Base-by-base conservation (phyloP, 148 eudicot species). In the Nepenthes gracilis region DNA sequence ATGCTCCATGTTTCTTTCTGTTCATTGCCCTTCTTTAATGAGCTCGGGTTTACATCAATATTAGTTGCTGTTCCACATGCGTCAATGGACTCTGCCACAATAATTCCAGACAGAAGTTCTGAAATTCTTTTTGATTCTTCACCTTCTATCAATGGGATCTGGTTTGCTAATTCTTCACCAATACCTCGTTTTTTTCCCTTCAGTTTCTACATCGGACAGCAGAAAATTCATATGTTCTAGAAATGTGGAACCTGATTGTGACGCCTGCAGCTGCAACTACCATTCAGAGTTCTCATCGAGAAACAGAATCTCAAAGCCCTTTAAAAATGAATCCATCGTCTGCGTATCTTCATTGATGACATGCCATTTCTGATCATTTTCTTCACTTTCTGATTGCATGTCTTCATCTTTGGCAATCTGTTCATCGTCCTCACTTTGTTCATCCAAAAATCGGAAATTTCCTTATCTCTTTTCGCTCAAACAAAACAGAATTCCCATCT, bases 381-480 rank as follows among this genome's bases (percentile, higher is more conserved):
- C 53, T 49, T 12, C 45, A 40, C 8, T 40, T 40, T 40, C 60
- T 23, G 64, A 36, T 15, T 59, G 61, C 53, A 54, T 43, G 50
- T 36, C 35, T 13, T 62, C 49, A 62, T 57, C 36, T 59, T 54
- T 58, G 54, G 32, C 9, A 58, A 43, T 15, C 48, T 4, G 55
- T 52, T 52, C 32, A 6, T 52, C 1, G 2, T 2, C 55, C n/a
- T 1, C 32, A 52, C 2, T 32, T 52, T 52, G 4, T 52, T 32
- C 55, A 12, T 8, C 8, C 6, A 4, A 49, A 49, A 5, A 2
- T 49, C 4, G 53, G 11, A 49, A n/a, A 11, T 5, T 59, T 12
- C 62, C 75, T 34, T 74, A 71, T 58, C 53, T 49, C 60, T 37
- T 67, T 38, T 47, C 64, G 63, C n/a, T 53, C 33, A 40, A 54